Percentiles rank a stretch among this genome's conserved stretches.
phyloP scores from a whole-genome alignment of 2,329 filamentous ascomycete genomes.

The Aspergillus aculeatinus region DNA sequence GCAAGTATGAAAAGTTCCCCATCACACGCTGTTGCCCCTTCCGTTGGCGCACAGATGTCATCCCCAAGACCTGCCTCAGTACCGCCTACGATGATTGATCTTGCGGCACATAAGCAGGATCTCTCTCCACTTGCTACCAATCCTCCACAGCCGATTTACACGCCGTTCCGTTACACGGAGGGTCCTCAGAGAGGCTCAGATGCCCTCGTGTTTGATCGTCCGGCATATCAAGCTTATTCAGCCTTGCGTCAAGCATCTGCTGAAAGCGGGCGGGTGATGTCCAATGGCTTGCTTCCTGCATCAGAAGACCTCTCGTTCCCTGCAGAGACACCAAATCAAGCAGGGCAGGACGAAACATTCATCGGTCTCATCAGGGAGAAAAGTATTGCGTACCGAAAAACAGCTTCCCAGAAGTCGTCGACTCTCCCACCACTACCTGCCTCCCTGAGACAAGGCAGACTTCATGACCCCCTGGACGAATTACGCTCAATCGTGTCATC shows the following conservation, averaged over 20 bases:
- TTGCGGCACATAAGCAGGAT: conserved; percentile 19
- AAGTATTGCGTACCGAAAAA: conserved; percentile 41
- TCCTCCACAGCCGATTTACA: conserved; percentile 45
- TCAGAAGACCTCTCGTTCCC: conserved; percentile 20
- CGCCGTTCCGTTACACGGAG: conserved; percentile 47
- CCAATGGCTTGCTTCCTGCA: conserved; percentile 28
- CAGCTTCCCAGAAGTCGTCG: conserved; percentile 25
- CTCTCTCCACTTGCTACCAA: conserved; percentile 35
- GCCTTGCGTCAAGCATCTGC: conserved; percentile 46
- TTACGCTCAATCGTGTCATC: conserved; percentile 37
- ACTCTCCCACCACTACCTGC: conserved; percentile 32
- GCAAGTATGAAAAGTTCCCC: conserved; percentile 27
- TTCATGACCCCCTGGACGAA: conserved; percentile 30
- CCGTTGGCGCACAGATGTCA: conserved; percentile 7
- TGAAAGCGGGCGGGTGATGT: conserved; percentile 46
- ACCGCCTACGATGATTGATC: conserved; percentile 23
- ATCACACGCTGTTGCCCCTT: conserved; percentile 23
- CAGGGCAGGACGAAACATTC: conserved; percentile 46
- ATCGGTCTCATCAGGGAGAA: conserved; percentile 49
- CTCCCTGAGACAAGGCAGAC: conserved; percentile 32
- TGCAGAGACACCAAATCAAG: conserved; percentile 22
- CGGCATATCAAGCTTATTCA: conserved; percentile 50
- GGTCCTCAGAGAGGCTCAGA: conserved; percentile 44
- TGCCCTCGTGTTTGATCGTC: conserved; percentile 38
- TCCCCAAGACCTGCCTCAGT: conserved; percentile 27